Conservation (phyloP, 2,329 filamentous ascomycete species). For the Metarhizium humberi region DNA sequence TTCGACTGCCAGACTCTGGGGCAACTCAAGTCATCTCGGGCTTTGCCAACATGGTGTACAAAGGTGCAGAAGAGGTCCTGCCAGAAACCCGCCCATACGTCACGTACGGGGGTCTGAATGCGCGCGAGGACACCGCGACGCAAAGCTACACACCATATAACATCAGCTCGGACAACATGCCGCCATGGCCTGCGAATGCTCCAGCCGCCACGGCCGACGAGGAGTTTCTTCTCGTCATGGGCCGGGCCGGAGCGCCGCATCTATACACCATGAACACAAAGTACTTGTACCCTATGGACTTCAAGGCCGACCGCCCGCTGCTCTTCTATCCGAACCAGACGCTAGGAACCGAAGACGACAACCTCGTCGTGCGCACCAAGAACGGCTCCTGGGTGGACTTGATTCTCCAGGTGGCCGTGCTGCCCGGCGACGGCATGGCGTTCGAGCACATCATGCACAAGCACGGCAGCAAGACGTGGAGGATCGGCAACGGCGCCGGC, state of each 20-base stretch:
- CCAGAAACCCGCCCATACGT: background rate
- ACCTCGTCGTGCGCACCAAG: constrained; percentile 8
- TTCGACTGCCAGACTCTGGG: constrained; percentile 15
- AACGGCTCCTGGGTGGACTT: constrained; percentile 30
- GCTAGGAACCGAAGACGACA: background rate
- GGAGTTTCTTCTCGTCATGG: background rate
- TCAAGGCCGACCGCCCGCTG: constrained; percentile 1
- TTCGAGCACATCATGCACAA: constrained; percentile 29
- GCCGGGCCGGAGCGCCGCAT: background rate
- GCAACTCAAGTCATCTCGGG: constrained; percentile 12
- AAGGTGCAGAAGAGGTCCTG: background rate
- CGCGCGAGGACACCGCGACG: background rate
- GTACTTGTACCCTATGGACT: constrained; percentile 3
- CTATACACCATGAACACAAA: constrained; percentile 3
- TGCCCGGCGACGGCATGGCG: constrained; percentile 11
- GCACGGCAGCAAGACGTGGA: constrained; percentile 35
- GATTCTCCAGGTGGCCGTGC: constrained; percentile 10
- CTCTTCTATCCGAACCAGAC: constrained; percentile 4
- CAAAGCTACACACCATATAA: background rate
- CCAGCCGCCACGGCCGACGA: background rate
- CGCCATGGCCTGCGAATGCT: constrained; percentile 1
- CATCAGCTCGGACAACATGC: background rate
- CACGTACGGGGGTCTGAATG: background rate
- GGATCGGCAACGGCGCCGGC: constrained; percentile 28
- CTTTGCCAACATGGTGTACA: background rate